Evolutionary conservation across 2,329 filamentous ascomycete species (phyloP), one percentile per base, ranked within the genome.

Genomic region (Ophiostoma sp.): DNA sequence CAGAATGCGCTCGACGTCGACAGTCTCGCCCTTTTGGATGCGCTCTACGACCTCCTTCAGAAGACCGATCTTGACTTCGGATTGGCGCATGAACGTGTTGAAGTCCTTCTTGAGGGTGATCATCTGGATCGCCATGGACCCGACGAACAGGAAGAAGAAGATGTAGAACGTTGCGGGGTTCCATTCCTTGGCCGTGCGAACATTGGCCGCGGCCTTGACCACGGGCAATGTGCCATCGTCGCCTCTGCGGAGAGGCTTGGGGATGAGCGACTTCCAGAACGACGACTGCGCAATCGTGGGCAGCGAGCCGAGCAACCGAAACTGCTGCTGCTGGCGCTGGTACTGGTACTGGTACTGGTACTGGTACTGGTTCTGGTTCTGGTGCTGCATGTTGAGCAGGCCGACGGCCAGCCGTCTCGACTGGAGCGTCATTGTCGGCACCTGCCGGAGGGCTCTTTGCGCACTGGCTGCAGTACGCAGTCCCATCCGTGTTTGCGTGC

Each of bases 41-140:
- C 83, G 86, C 73, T 89, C 86, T 36, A 93, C 83, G 0, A 92
- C 87, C 75, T 97, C 94, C 52, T 86, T 85, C 69, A 99, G 78
- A 42, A 92, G 76, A 2, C 83, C 85, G 71, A 99, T 90, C 75
- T 91, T 89, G 6, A 91, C 87, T 73, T 97, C 91, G 5, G 93
- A 89, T 73, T 88, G 87, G 66, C 93, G 87, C 75, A 83, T 86
- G 74, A 90, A 93, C 9, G 88, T 86, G 44, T 84, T 82, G 75
- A 88, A 90, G 66, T 93, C 89, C 73, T 90, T 91, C 74, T 89
- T 89, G 74, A 98, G 77, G 47, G 88, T 84, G 75, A 99, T 89
- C 83, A 95, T 91, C 74, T 97, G 91, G 74, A 99, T 97, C 14
- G 94, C 91, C 83, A 97, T 96, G 71, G 92, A 97, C 4, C 96